Base-by-base conservation (phyloP, 495 filamentous ascomycete genomes). In the Parachaetomium inaequale region DNA sequence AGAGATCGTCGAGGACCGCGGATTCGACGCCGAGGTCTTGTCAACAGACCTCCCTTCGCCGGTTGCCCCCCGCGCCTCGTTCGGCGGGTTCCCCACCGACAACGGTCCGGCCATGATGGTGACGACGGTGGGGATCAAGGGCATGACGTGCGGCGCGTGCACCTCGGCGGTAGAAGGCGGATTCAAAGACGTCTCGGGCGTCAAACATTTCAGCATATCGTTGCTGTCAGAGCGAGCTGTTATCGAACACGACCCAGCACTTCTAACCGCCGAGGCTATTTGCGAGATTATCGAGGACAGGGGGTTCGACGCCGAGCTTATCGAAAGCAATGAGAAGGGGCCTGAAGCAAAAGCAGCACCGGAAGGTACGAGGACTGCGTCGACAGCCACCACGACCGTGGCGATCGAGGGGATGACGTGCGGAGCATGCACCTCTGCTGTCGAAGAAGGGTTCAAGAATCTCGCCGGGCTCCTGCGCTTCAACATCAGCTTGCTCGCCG, bases 331-430 rank as follows among this genome's bases (percentile, higher is more conserved):
- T 12, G 65, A 74, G 50, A 71, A 76, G 31, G 69, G 70, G 42
- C 63, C 77, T 8, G 67, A 62, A 17, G 63, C 60, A 54, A 69
- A 66, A 65, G 74, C 59, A 74, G 83, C 62, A 38, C 31, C 59
- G 4, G 70, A 65, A 1, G 60, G 34, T 3, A n/a, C 43, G 0
- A 65, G 66, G 51, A 21, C 63, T 34, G 61, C 58, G 17, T 50
- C 68, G 43, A 61, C 84, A 19, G 86, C 86, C 10, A 86, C 82
- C 5, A 97, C 92, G 11, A 98, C 90, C 0, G 76, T 98, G 46
- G 87, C 90, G 19, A 87, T 98, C n/a, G 89, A 92, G 65, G 94
- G 94, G 28, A 98, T 98, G 94, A 98, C 94, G 7, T 97, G 93
- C 70, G 93, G 93, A 46, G 92, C 93, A 36, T 98, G 93, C 69